These are phyloP conservation scores for Bifiguratus adelaidae DNA, from an alignment of 192 early-diverging fungal genomes.

Conservation along the genomic window DNA sequence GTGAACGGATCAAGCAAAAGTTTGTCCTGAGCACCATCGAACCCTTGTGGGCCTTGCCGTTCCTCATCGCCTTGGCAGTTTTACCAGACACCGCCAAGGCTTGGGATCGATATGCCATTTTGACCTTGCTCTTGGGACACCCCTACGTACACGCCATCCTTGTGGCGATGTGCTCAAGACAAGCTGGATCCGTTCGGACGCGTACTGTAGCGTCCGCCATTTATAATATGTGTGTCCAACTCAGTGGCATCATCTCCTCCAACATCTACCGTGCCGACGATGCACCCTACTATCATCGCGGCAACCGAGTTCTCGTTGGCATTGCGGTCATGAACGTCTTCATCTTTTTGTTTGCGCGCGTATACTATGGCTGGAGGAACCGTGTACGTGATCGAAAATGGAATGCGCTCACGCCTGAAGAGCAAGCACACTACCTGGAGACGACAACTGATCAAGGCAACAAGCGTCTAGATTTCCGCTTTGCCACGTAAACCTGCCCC, in stretches of 20 bases:
- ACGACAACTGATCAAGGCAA: conserved; percentile 42
- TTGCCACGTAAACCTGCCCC: too few species aligned
- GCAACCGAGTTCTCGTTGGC: conserved; percentile 35
- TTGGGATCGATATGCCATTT: conserved; percentile 20
- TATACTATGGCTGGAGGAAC: conserved; percentile 31
- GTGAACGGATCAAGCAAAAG: conserved; percentile 16
- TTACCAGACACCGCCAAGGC: conserved; percentile 21
- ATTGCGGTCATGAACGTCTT: conserved; percentile 19
- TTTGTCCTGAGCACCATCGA: conserved; percentile 13
- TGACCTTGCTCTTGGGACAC: conserved; percentile 21
- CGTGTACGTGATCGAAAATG: conserved; percentile 30
- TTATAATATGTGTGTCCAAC: conserved; percentile 31
- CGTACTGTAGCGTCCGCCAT: conserved; percentile 26
- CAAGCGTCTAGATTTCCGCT: conserved; percentile 41
- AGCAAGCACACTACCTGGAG: conserved; percentile 36
- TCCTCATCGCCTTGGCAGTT: conserved; percentile 10
- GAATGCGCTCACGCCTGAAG: conserved; percentile 28
- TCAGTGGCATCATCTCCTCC: conserved; percentile 16
- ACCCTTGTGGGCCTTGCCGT: conserved; percentile 9
- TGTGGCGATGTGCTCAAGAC: conserved; percentile 27
- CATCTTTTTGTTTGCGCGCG: conserved; percentile 28
- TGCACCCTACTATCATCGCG: conserved; percentile 34
- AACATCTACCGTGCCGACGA: conserved; percentile 27
- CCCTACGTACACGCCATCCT: conserved; percentile 2
- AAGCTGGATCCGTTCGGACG: conserved; percentile 22